Percentiles rank a stretch among this genome's conserved stretches.
Evolutionary conservation across 2,329 filamentous ascomycete species (phyloP).

Genomic region (Neopestalotiopsis clavispora): DNA sequence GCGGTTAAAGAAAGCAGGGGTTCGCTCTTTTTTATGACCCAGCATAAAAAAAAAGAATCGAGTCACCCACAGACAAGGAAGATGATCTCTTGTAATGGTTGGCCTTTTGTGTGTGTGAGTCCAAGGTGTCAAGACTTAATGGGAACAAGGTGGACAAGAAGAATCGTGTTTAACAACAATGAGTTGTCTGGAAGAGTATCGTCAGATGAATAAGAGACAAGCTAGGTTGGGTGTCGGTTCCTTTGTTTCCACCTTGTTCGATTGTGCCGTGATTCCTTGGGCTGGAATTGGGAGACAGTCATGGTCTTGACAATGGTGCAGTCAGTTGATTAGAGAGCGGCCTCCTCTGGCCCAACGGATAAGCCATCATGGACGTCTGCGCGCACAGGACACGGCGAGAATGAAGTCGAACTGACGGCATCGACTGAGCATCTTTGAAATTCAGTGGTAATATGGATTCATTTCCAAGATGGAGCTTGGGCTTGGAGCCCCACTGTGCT

Average conservation of each 20-base stretch:
- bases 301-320: conserved; percentile 4
- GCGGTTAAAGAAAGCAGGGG: conserved; percentile 17
- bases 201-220: background rate
- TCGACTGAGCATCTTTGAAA: conserved; percentile 29
- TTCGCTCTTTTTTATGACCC: background rate
- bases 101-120: conserved; percentile 23
- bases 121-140: background rate
- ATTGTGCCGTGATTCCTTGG: conserved; percentile 16
- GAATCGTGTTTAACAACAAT: conserved; percentile 23
- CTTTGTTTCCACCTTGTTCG: conserved; percentile 34
- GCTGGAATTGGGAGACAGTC: background rate
- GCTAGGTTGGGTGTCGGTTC: conserved; percentile 13
- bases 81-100: conserved; percentile 21
- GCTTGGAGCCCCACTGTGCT: background rate
- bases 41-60: conserved; percentile 22
- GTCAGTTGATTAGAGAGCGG: conserved; percentile 17
- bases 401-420: conserved; percentile 21
- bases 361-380: conserved; percentile 24
- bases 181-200: conserved; percentile 18
- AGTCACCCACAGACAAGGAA: conserved; percentile 34
- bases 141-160: conserved; percentile 24
- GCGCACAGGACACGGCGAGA: conserved; percentile 26
- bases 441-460: conserved; percentile 14
- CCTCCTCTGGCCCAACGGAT: conserved; percentile 33
- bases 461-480: conserved; percentile 5